Evolutionary conservation across 169 alveolate species (phyloP).

Genomic region (Plasmodium vivax): DNA sequence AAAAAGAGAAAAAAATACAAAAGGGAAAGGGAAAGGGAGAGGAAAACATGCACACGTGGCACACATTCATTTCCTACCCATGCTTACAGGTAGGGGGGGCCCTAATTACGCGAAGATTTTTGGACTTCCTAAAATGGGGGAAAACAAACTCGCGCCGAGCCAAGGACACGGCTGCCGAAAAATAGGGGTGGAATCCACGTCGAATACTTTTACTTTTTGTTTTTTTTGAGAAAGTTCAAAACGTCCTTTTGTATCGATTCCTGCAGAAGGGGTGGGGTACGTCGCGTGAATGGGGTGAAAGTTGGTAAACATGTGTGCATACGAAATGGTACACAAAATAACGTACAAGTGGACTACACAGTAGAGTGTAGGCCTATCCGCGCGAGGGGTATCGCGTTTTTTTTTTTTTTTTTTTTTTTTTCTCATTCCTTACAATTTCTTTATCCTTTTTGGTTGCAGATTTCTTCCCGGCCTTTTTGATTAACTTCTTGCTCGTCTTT

Average conservation of each 20-base stretch:
- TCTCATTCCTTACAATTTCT: not conserved
- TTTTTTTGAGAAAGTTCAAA: slow-evolving; percentile 40
- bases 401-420: not conserved
- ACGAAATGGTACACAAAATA: not conserved
- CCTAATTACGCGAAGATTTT: not conserved
- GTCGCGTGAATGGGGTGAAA: not conserved
- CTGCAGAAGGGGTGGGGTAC: slow-evolving; percentile 4
- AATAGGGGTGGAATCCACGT: not conserved
- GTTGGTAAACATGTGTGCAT: not conserved
- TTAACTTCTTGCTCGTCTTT: not conserved
- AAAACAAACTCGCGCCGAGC: slow-evolving; percentile 4
- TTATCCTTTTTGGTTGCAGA: slow-evolving; percentile 1
- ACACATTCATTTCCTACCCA: not conserved
- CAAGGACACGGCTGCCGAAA: not conserved
- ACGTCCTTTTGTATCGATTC: slow-evolving; percentile 59
- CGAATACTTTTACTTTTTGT: not conserved
- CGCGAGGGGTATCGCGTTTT: not conserved
- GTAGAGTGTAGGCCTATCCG: not conserved
- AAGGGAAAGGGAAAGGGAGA: slow-evolving; percentile 3
- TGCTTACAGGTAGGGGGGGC: slow-evolving; percentile 12
- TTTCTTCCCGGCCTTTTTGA: not conserved
- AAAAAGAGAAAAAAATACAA: not conserved
- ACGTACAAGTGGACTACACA: not conserved
- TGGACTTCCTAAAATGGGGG: slow-evolving; percentile 19
- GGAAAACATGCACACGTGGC: not conserved